Base-by-base conservation (phyloP, 192 early-diverging fungal species). In the Gonapodya prolifera region DNA sequence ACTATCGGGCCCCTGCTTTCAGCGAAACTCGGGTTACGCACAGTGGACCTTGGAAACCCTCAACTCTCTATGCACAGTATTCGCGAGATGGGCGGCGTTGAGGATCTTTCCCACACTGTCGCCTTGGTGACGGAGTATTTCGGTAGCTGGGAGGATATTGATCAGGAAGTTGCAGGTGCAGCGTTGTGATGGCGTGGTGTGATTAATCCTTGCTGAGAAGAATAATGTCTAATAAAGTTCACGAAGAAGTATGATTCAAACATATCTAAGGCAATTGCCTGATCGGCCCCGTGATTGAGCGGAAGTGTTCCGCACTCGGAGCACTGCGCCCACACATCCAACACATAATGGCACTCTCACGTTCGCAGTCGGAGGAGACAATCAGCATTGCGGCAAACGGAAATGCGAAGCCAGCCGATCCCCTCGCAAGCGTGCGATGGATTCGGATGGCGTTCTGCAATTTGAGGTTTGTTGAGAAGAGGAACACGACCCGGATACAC, bases 1-100 rank as follows among this genome's bases (percentile, higher is more conserved):
- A 98, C 96, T 17, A 99, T 99, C 81, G 98, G 98, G 1, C 98
- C 98, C 28, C 95, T 99, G 91, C 84, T 99, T 30, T 91, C 89
- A 80, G 91, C 95, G 1, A 93, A 97, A 78, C 87, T 99, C 35
- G 98, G 98, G 28, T 82, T 99, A 45, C 89, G 96, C 80, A 99
- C 98, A 34, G 86, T 78, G 85, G 95, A 99, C 86, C 91, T 98
- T 45, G 96, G 98, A 70, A 96, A 95, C 79, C 91, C 96, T 33
- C 94, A 98, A 84, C 82, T 97, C 77, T 92, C 92, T 78, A 99
- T 98, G 98, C 98, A 98, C 83, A 96, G 94, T 77, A 92, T 96
- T 83, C 94, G 96, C 71, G 96, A 99, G 83, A 88, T 87, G 16
- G 91, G 91, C 78, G 98, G 96, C 13, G 87, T 89, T 33, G 91